A percentile compares a stretch with the other conserved stretches of the same genome.
phyloP scores from a whole-genome alignment of 2,329 filamentous ascomycete species.

The Sodiomyces alkalinus region DNA sequence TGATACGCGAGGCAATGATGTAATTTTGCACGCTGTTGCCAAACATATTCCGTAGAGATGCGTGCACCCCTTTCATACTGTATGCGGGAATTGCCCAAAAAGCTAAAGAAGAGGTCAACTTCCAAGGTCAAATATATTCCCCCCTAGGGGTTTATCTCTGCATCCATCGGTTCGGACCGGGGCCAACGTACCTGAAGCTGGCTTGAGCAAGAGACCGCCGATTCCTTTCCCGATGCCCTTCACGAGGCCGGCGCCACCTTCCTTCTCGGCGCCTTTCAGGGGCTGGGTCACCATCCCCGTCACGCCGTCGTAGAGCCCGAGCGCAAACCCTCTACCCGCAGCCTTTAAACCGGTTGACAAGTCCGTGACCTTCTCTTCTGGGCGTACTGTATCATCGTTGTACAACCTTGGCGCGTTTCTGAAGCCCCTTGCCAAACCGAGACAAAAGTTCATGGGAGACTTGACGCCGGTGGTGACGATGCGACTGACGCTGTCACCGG shows the following conservation, averaged over 20 bases:
- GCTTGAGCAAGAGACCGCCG: constrained; percentile 67
- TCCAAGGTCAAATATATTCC: background rate
- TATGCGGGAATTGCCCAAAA: constrained; percentile 65
- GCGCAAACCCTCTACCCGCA: constrained; percentile 63
- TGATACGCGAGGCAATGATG: constrained; percentile 60
- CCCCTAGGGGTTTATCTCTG: background rate
- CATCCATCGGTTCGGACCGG: background rate
- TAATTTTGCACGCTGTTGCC: constrained; percentile 62
- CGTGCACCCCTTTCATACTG: constrained; percentile 67
- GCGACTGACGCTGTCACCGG: constrained; percentile 52
- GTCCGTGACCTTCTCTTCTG: constrained; percentile 65
- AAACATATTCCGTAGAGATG: constrained; percentile 57
- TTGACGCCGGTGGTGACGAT: constrained; percentile 63
- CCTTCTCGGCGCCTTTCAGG: constrained; percentile 37
- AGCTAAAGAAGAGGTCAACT: constrained; percentile 23
- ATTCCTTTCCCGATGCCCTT: constrained; percentile 76
- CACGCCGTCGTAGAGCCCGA: constrained; percentile 68
- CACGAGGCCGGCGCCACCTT: constrained; percentile 43
- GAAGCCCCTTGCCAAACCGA: constrained; percentile 73
- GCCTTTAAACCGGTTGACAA: constrained; percentile 61
- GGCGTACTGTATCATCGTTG: constrained; percentile 66
- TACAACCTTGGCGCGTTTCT: constrained; percentile 78
- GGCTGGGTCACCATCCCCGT: constrained; percentile 72
- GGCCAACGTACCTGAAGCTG: constrained; percentile 49
- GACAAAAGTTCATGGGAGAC: constrained; percentile 70